Base-by-base conservation (phyloP, 345 rosid species). In the Clausena lansium region DNA sequence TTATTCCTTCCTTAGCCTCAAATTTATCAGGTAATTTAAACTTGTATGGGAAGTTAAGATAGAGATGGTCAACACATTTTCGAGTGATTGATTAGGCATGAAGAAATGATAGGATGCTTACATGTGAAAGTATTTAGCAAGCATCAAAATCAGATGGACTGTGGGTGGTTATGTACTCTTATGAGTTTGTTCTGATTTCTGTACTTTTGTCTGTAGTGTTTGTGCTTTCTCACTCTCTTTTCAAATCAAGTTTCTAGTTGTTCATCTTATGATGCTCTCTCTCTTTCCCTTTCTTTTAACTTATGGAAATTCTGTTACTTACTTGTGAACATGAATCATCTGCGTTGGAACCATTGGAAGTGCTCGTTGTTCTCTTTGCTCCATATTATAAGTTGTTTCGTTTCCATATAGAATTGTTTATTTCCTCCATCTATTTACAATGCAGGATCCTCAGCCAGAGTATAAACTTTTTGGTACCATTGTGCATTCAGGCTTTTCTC, bases 381-480 rank as follows among this genome's bases (percentile, higher is more conserved):
- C 36, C 62, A 30, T 59, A 35, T 35, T 71, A 28, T 59, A 6
- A 32, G 22, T 32, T 73, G 9, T 39, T 39, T 61, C 63, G 15
- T 38, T 32, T 28, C 47, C 63, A 17, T 38, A 17, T 64, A 45
- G 65, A 70, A 57, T 57, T 67, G 9, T 78, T 74, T 65, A 47
- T 39, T 66, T 61, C 38, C 20, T 2, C 36, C 39, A 55, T 55
- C 39, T 61, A 22, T 35, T 80, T 67, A 25, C 20, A n/a, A 58
- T 85, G 75, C 82, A 97, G 99, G 99, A 97, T 84, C 85, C 90
- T 27, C 93, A 81, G 33, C 93, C 95, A 63, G 93, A 93, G 79
- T 97, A 97, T 84, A 89, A 88, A 81, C 98, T 97, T 76, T 97
- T 97, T 83, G 99, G 96, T 75, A 91, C 94, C 71, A 94, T 97